Conservation (phyloP, 257 asterid species). For the Solanum pimpinellifolium region DNA sequence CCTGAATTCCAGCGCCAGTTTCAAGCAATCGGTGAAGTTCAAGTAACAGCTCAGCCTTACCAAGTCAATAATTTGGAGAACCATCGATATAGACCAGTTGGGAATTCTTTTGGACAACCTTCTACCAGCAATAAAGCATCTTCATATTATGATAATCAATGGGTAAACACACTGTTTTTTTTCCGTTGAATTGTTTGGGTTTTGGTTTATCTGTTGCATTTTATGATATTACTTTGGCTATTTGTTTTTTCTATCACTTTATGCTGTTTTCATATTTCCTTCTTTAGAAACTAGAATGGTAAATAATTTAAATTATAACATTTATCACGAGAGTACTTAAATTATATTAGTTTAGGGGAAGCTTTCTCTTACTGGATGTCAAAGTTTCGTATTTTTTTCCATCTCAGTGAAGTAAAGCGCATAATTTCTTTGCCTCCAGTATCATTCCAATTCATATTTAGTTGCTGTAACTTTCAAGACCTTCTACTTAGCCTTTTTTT, state of each 20-base stretch:
- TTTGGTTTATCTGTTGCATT: neutral
- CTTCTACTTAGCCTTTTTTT: constrained; percentile 1
- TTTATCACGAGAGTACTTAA: neutral
- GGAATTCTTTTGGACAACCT: constrained; percentile 1
- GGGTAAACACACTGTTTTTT: constrained; percentile 23
- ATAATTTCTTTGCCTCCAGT: neutral
- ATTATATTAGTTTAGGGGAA: neutral
- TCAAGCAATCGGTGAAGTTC: constrained; percentile 28
- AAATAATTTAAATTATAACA: neutral
- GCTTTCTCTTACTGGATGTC: neutral
- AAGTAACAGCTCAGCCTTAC: constrained; percentile 20
- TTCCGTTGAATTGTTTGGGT: neutral
- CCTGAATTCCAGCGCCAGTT: constrained; percentile 44
- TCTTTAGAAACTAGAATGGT: neutral
- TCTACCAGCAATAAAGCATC: constrained; percentile 22
- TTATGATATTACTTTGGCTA: neutral
- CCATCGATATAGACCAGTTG: constrained; percentile 21
- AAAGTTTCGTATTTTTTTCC: neutral
- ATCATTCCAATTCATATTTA: neutral
- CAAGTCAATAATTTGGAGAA: constrained; percentile 25
- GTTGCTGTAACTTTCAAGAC: neutral
- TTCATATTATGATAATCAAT: constrained; percentile 20
- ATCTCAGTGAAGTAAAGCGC: neutral
- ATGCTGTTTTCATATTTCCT: neutral
- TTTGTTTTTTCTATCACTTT: neutral